Percentiles rank a stretch among this genome's conserved stretches.
phyloP scores from a whole-genome alignment of 2,329 filamentous ascomycete genomes.

The Colletotrichum sp. region DNA sequence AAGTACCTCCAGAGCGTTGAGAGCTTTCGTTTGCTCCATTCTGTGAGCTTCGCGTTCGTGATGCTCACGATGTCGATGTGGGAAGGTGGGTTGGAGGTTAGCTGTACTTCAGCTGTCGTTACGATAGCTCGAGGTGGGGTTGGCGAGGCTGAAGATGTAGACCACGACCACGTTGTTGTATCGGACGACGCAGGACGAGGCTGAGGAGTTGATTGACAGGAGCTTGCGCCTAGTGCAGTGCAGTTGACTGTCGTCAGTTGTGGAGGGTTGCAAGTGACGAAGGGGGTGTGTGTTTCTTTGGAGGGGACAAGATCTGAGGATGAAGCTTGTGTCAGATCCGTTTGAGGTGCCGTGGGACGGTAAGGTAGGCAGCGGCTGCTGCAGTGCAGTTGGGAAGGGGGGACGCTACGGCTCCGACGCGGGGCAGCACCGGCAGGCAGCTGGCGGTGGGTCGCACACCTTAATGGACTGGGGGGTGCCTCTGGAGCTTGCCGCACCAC shows the following conservation, averaged over 20 bases:
- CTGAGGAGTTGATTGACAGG: background rate
- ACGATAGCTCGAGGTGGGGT: background rate
- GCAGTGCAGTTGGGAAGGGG: background rate
- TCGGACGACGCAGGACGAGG: background rate
- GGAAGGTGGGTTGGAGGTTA: background rate
- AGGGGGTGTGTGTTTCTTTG: background rate
- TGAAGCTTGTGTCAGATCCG: conserved; percentile 28
- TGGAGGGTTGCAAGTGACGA: background rate
- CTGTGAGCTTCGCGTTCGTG: conserved; percentile 20
- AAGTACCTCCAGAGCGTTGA: conserved; percentile 66
- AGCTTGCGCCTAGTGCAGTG: background rate
- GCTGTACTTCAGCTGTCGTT: background rate
- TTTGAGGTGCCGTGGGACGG: conserved; percentile 25
- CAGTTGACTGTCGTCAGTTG: background rate
- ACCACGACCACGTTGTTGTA: background rate
- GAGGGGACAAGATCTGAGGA: background rate
- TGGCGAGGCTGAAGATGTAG: conserved; percentile 9
- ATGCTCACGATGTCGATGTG: background rate
- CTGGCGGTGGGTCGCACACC: background rate
- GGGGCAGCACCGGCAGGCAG: background rate
- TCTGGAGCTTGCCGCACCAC: background rate
- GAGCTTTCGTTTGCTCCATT: conserved; percentile 78
- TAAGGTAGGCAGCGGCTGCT: background rate
- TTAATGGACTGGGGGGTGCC: background rate
- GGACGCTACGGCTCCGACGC: conserved; percentile 6